These are phyloP conservation scores for Dioscorea dumetorum DNA, from an alignment of 106 monocot genomes.

Conservation along the genomic window DNA sequence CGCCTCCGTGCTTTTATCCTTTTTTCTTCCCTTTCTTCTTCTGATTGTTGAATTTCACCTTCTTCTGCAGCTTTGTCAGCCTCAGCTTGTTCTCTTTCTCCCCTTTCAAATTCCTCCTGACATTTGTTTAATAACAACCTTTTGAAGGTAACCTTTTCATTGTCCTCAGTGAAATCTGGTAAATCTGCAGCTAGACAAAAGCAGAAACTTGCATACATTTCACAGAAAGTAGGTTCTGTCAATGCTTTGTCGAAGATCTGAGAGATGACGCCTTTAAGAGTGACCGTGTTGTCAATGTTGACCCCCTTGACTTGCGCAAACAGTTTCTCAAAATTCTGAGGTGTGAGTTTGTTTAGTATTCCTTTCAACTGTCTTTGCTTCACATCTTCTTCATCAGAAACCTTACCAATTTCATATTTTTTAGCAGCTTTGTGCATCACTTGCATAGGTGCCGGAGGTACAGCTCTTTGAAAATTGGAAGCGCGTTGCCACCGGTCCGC, in stretches of 20 bases:
- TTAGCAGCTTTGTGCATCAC: conserved; percentile 73
- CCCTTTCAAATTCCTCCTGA: conserved; percentile 95
- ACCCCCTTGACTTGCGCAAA: conserved; percentile 76
- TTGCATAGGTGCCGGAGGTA: conserved; percentile 26
- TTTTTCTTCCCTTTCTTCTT: conserved; percentile 56
- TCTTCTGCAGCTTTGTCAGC: conserved; percentile 66
- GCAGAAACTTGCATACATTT: conserved; percentile 96
- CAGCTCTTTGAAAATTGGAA: no score
- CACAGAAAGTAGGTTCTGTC: conserved; percentile 96
- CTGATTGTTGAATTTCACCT: conserved; percentile 51
- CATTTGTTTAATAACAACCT: conserved; percentile 83
- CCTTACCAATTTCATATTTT: conserved; percentile 81
- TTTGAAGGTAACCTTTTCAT: conserved; percentile 80
- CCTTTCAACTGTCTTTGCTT: conserved; percentile 81
- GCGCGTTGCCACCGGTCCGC: conserved; percentile 81
- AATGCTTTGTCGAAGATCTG: conserved; percentile 98
- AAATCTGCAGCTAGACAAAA: conserved; percentile 46
- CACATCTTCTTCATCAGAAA: conserved; percentile 55
- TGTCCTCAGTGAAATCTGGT: conserved; percentile 67
- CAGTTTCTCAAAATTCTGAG: conserved; percentile 89
- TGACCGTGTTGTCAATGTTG: conserved; percentile 61
- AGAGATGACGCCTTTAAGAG: conserved; percentile 73
- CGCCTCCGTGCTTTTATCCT: conserved; percentile 54
- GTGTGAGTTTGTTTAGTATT: conserved; percentile 87
- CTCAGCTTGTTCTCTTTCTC: conserved; percentile 69